Evolutionary conservation across 176 grass and related monocot species (phyloP).

Genomic region (Aegilops tauschii): DNA sequence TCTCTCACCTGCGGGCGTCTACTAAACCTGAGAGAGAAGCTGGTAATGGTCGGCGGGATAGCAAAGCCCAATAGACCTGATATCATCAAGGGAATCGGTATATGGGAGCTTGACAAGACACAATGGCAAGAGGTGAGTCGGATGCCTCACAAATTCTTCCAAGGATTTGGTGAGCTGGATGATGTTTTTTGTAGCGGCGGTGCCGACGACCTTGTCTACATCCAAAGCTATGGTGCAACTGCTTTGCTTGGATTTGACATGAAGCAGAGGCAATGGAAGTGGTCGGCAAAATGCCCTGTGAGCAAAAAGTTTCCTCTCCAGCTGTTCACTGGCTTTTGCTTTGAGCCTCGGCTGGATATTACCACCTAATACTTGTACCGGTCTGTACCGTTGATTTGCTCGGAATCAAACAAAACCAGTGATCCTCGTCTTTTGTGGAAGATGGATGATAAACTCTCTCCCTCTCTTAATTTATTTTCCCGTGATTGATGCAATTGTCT

Average conservation of each 20-base stretch:
- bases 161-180: constrained; percentile 93
- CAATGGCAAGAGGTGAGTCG: constrained; percentile 71
- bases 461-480: background rate
- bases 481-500: constrained; percentile 5
- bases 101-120: constrained; percentile 76
- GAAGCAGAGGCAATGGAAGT: constrained; percentile 76
- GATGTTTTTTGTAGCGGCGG: constrained; percentile 91
- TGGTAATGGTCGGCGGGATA: constrained; percentile 89
- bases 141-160: constrained; percentile 95
- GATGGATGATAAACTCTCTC: constrained; percentile 3
- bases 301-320: constrained; percentile 89
- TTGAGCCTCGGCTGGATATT: constrained; percentile 87
- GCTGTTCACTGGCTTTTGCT: constrained; percentile 93
- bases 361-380: constrained; percentile 35
- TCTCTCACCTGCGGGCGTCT: constrained; percentile 81
- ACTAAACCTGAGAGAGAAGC: constrained; percentile 71
- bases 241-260: constrained; percentile 80
- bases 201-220: constrained; percentile 67
- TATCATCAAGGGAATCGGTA: constrained; percentile 93
- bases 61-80: constrained; percentile 88
- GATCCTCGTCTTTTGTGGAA: constrained; percentile 20
- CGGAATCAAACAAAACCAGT: constrained; percentile 5
- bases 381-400: background rate
- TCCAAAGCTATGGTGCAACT: constrained; percentile 90
- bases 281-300: constrained; percentile 79